Evolutionary conservation across 768 basidiomycete genomes (phyloP).

Genomic region (Boletus bicolor): DNA sequence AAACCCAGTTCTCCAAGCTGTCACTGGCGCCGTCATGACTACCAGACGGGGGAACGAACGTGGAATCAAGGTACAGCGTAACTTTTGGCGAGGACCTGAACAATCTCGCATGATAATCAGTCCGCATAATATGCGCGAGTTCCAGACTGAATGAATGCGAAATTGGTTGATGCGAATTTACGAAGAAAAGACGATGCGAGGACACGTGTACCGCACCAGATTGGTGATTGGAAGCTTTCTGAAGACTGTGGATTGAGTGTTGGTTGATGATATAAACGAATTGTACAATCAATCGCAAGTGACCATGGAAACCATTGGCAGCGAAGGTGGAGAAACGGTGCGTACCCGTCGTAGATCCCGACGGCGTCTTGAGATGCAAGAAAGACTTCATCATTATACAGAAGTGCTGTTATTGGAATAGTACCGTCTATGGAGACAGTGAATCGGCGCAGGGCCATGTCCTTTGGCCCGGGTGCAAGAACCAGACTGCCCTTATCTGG

Average conservation of each 20-base stretch:
- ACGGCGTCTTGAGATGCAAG: conserved; percentile 72
- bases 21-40: conserved; percentile 31
- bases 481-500: conserved; percentile 3
- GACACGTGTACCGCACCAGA: conserved; percentile 70
- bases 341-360: conserved; percentile 91
- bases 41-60: conserved; percentile 23
- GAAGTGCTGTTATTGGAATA: conserved; percentile 70
- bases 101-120: conserved; percentile 87
- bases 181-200: conserved; percentile 82
- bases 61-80: conserved; percentile 60
- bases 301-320: conserved; percentile 11
- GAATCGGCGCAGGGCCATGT: conserved; percentile 56
- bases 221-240: conserved; percentile 82
- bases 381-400: conserved; percentile 80
- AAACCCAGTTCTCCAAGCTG: conserved; percentile 69
- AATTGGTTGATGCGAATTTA: conserved; percentile 50
- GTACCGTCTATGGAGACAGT: conserved; percentile 64
- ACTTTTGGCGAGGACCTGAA: conserved; percentile 89
- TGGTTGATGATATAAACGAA: conserved; percentile 26
- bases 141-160: conserved; percentile 64
- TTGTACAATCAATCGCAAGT: conserved; percentile 17
- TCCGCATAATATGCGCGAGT: conserved; percentile 63
- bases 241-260: conserved; percentile 50
- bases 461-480: not conserved
- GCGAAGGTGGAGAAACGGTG: conserved; percentile 11